Percentiles rank a stretch among this genome's conserved stretches.
These are phyloP conservation scores for Fusarium bactridioides DNA, from an alignment of 2,329 filamentous ascomycete species.

Conservation along the genomic window DNA sequence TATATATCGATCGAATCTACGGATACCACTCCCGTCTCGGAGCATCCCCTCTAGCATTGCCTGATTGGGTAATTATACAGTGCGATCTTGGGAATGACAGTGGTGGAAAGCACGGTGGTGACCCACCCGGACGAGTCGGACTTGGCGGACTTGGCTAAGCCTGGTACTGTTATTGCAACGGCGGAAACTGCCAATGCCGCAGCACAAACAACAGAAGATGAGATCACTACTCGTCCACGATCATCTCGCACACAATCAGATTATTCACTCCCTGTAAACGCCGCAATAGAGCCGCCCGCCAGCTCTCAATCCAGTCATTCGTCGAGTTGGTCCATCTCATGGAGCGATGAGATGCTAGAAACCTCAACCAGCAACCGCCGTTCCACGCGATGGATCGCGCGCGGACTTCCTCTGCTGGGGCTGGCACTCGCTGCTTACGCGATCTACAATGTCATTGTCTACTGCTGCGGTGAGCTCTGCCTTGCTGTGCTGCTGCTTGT, in stretches of 20 bases:
- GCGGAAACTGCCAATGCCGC: neutral
- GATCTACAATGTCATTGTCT: conserved; percentile 74
- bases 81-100: neutral
- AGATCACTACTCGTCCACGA: conserved; percentile 13
- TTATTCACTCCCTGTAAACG: neutral
- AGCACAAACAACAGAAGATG: conserved; percentile 15
- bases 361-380: conserved; percentile 40
- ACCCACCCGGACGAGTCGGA: conserved; percentile 1
- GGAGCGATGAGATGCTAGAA: conserved; percentile 46
- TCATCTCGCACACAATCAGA: neutral
- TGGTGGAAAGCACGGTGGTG: neutral
- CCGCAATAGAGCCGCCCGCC: neutral
- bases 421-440: conserved; percentile 71
- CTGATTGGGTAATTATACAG: neutral
- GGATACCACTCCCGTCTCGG: neutral
- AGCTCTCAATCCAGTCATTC: neutral
- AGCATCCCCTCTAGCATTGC: neutral
- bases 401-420: conserved; percentile 75
- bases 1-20: neutral
- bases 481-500: neutral
- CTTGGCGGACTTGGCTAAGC: neutral
- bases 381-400: conserved; percentile 48
- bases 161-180: neutral
- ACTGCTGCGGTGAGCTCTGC: conserved; percentile 68
- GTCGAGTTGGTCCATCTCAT: conserved; percentile 6